These are phyloP conservation scores for Chiua virens DNA, from an alignment of 768 basidiomycete species.

Conservation along the genomic window DNA sequence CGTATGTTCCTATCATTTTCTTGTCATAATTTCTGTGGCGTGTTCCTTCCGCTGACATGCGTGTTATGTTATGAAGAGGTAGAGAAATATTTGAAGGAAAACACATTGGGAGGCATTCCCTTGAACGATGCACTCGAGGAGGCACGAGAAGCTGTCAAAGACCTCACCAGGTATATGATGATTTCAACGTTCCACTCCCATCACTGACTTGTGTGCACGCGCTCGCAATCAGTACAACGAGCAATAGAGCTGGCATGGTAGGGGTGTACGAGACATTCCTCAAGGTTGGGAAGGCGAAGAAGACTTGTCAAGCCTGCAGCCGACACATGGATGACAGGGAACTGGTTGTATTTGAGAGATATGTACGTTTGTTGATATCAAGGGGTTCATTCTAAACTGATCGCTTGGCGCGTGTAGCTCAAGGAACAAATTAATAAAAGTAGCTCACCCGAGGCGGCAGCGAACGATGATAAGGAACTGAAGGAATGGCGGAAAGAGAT, in stretches of 20 bases:
- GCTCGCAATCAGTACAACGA: conserved; percentile 12
- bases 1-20: conserved; percentile 37
- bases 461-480: conserved; percentile 37
- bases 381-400: not conserved
- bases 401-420: conserved; percentile 44
- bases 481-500: conserved; percentile 62
- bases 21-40: not conserved
- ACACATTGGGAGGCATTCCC: conserved; percentile 36
- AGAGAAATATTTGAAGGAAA: conserved; percentile 48
- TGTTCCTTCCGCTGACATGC: not conserved
- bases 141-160: conserved; percentile 20
- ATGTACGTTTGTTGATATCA: conserved; percentile 43
- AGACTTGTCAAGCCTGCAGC: conserved; percentile 76
- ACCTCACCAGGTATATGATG: conserved; percentile 18
- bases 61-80: conserved; percentile 8
- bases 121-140: conserved; percentile 52
- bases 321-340: conserved; percentile 60
- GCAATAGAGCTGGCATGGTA: conserved; percentile 35
- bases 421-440: conserved; percentile 59
- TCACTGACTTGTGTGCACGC: not conserved
- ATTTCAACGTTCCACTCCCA: not conserved
- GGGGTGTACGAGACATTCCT: conserved; percentile 57
- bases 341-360: conserved; percentile 63
- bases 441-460: conserved; percentile 46
- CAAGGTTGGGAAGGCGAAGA: conserved; percentile 56